Evolutionary conservation across 306 rosid genomes (phyloP).

Genomic region (Cicer cuneatum): DNA sequence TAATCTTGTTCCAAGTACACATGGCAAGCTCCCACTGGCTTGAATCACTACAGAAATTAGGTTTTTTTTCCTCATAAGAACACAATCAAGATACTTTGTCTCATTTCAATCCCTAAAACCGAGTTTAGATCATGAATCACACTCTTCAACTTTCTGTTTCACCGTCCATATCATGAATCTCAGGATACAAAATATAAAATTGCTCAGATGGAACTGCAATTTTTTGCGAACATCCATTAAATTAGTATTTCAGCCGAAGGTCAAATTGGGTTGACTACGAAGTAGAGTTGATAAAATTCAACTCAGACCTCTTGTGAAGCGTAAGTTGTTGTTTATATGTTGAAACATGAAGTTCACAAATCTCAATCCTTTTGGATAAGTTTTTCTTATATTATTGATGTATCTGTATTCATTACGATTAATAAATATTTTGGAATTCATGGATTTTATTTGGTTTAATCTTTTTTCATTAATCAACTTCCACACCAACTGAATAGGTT

Average conservation of each 20-base stretch:
- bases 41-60: slow-evolving; percentile 8
- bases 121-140: too few relatives aligned
- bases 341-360: slow-evolving; percentile 11
- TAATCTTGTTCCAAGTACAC: too few relatives aligned
- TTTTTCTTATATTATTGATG: slow-evolving; percentile 27
- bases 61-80: slow-evolving; percentile 3
- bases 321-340: not conserved
- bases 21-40: not conserved
- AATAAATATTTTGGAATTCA: not conserved
- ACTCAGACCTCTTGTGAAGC: not conserved
- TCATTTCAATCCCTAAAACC: not conserved
- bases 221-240: not conserved
- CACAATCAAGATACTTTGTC: not conserved
- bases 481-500: slow-evolving; percentile 61
- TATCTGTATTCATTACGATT: slow-evolving; percentile 23
- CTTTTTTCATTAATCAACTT: slow-evolving; percentile 35
- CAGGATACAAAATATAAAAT: not conserved
- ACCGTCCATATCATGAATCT: not conserved
- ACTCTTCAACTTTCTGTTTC: not conserved
- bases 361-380: slow-evolving; percentile 6
- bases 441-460: slow-evolving; percentile 21
- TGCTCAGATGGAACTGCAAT: not conserved
- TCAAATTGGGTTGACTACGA: not conserved
- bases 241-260: not conserved
- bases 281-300: not conserved